Evolutionary conservation across 805 yeast species (phyloP), one percentile per base, ranked within the genome.

Genomic region (Saturnispora gosingensis): DNA sequence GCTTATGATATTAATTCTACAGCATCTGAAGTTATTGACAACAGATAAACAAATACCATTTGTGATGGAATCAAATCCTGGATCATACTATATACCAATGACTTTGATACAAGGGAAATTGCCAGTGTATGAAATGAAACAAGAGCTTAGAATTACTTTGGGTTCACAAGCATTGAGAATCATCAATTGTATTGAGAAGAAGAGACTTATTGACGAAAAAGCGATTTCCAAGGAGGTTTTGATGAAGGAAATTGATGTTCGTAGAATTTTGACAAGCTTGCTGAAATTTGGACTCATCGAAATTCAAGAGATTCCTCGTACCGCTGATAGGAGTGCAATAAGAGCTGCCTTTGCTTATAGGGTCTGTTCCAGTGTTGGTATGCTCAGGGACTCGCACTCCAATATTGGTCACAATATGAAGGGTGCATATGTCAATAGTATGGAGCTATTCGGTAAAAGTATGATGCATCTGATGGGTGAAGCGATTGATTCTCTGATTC

Each of bases 231-330:
- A 85, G 49, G 66, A 78, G 15, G 91, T 93, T 1, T 68, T 93
- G 49, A 74, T 93, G 67, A 86, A 80, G 57, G 95, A 88, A 53
- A 79, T 78, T 54, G 85, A 82, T 36, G 85, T 89, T 8, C 75
- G 97, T 52, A 80, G 82, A 39, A 81, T 84, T 43, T 69, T 89
- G 43, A 78, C 84, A 45, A 77, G 78, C 34, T 70, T 93, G 50
- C 76, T 86, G 27, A 78, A 76, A 49, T 74, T 80, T 56, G 88
- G 90, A 55, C 76, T 86, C 18, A 71, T 90, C 18, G 96, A 91
- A 63, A 76, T 90, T 36, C 98, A 91, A 67, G 99, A 93, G 69
- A 85, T 93, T 28, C 97, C 98, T 11, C 79, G 91, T 60, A 84
- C 96, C 8, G 83, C 81, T 24, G 98, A 93, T 65, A 76, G 98